Conservation (phyloP, 352 stramenopile genomes). For the Globisporangium emineosum region DNA sequence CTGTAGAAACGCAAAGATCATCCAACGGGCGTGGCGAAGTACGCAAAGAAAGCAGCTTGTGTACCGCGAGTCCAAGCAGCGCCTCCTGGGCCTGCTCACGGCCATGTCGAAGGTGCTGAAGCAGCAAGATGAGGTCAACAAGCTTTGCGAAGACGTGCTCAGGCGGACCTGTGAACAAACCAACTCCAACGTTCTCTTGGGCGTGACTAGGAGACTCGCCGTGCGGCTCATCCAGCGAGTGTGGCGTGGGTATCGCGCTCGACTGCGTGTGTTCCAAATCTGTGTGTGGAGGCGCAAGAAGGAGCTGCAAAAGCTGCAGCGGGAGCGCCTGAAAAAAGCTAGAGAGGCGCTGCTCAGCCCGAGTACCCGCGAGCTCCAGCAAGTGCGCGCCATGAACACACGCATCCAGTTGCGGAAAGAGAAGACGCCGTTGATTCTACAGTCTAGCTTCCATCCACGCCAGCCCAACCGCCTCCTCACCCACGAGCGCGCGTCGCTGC, state of each 20-base stretch:
- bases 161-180: background rate
- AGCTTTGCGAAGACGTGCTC: constrained; percentile 7
- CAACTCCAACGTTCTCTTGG: constrained; percentile 14
- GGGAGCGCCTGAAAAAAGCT: constrained; percentile 30
- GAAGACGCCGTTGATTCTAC: constrained; percentile 22
- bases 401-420: constrained; percentile 33
- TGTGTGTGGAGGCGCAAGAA: constrained; percentile 24
- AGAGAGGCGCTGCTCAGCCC: constrained; percentile 29
- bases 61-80: constrained; percentile 20
- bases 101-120: constrained; percentile 19
- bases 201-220: constrained; percentile 24
- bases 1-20: constrained; percentile 9
- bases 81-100: constrained; percentile 26
- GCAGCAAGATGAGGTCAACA: constrained; percentile 15
- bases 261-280: constrained; percentile 24
- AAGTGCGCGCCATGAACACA: constrained; percentile 17
- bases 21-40: constrained; percentile 28
- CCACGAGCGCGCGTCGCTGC: constrained; percentile 21
- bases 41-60: constrained; percentile 16
- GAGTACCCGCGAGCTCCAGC: constrained; percentile 18
- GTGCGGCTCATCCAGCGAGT: constrained; percentile 45
- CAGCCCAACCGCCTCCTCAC: constrained; percentile 7
- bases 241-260: constrained; percentile 46
- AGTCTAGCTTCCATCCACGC: constrained; percentile 6
- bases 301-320: constrained; percentile 25